A percentile compares a stretch with the other conserved stretches of the same genome.
Evolutionary conservation across 2,329 filamentous ascomycete species (phyloP).

Genomic region (Elsinoe batatas): DNA sequence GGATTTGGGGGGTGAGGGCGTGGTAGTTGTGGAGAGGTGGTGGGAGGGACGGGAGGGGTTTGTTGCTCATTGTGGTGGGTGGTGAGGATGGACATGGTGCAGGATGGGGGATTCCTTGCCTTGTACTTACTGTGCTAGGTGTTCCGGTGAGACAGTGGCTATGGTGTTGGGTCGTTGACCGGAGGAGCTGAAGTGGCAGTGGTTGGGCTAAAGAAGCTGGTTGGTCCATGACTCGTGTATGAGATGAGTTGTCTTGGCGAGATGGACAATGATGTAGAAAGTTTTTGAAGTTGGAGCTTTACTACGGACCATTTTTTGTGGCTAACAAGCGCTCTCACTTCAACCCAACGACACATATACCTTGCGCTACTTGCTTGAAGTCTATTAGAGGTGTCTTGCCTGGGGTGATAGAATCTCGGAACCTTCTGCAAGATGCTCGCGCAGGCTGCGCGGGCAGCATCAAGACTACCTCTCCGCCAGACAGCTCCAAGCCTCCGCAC

Average conservation of each 20-base stretch:
- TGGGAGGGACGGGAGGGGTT: too few species aligned
- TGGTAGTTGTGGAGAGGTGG: not conserved
- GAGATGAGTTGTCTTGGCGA: not conserved
- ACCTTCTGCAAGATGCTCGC: constrained; percentile 6
- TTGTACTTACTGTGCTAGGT: too few species aligned
- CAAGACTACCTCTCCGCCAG: constrained; percentile 9
- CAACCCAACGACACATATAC: not conserved
- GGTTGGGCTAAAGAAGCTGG: too few species aligned
- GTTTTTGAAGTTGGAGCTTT: constrained; percentile 2
- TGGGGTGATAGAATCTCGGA: not conserved
- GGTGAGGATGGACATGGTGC: not conserved
- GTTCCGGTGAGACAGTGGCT: too few species aligned
- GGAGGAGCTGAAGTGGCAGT: too few species aligned
- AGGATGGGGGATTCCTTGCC: too few species aligned
- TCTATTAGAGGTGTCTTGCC: not conserved
- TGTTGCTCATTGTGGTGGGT: too few species aligned
- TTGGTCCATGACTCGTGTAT: not conserved
- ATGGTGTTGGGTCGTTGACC: too few species aligned
- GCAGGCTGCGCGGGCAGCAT: constrained; percentile 11
- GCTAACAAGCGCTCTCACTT: too few species aligned
- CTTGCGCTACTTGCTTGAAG: not conserved
- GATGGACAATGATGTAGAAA: not conserved
- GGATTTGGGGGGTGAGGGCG: not conserved
- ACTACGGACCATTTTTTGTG: not conserved
- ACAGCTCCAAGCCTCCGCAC: not conserved